Conservation (phyloP, 2,329 filamentous ascomycete species). For the Pseudocercospora ulei region DNA sequence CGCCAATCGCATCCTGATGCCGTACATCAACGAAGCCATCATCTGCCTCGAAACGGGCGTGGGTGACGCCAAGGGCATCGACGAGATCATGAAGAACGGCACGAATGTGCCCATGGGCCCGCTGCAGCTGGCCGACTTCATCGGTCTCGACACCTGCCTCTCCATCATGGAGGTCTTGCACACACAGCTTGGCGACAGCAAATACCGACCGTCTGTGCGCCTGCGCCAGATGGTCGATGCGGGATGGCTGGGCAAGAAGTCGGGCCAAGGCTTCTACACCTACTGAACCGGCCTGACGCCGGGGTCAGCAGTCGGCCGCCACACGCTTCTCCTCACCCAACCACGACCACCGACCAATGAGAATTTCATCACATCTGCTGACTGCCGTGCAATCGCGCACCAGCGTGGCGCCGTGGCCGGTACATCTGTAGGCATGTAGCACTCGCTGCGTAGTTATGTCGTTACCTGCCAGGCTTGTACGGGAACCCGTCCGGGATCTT, state of each 20-base stretch:
- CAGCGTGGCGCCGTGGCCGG: neutral
- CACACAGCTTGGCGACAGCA: slow-evolving; percentile 83
- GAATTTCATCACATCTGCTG: slow-evolving; percentile 1
- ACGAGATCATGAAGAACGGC: slow-evolving; percentile 98
- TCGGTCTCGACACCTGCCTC: slow-evolving; percentile 89
- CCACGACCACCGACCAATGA: neutral
- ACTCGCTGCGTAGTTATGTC: too few relatives aligned
- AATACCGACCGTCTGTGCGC: slow-evolving; percentile 83
- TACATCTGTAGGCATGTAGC: neutral
- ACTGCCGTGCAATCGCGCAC: slow-evolving; percentile 1
- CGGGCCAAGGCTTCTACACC: slow-evolving; percentile 88
- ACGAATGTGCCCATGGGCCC: slow-evolving; percentile 98
- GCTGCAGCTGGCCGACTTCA: slow-evolving; percentile 87
- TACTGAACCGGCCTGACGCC: slow-evolving; percentile 46
- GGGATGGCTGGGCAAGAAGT: slow-evolving; percentile 96
- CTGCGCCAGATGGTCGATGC: slow-evolving; percentile 94
- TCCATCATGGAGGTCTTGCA: slow-evolving; percentile 96
- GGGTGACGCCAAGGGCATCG: slow-evolving; percentile 80
- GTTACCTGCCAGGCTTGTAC: slow-evolving; percentile 4
- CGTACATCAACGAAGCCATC: slow-evolving; percentile 96
- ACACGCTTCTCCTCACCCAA: neutral
- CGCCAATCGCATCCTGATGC: slow-evolving; percentile 95
- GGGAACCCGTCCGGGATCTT: slow-evolving; percentile 2
- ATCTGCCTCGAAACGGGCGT: slow-evolving; percentile 92
- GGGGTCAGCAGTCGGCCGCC: neutral